phyloP scores from a whole-genome alignment of 208 protist species.

The Angomonas ambiguus region DNA sequence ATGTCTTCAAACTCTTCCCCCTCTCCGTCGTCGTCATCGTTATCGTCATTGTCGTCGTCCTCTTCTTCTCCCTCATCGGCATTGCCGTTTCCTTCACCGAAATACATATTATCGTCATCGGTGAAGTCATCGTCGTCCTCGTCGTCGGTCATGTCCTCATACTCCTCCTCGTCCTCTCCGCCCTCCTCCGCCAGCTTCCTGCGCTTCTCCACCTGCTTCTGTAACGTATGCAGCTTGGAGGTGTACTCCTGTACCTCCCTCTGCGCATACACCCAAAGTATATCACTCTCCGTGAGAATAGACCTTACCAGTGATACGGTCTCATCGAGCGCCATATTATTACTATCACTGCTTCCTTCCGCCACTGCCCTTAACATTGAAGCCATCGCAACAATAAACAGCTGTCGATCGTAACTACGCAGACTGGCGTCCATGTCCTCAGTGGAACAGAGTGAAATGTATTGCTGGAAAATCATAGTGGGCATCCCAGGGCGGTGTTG shows the following conservation, averaged over 20 bases:
- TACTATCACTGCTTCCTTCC: neutral
- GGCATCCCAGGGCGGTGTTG: constrained; percentile 15
- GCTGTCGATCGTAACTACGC: constrained; percentile 64
- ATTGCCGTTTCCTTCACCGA: constrained; percentile 18
- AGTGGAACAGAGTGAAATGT: constrained; percentile 27
- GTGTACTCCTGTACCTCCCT: neutral
- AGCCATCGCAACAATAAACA: constrained; percentile 57
- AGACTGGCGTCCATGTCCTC: constrained; percentile 24
- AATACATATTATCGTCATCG: constrained; percentile 31
- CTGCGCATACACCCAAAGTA: neutral
- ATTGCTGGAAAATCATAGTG: constrained; percentile 32
- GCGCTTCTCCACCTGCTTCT: neutral
- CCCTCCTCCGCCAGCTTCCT: neutral
- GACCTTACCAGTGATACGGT: neutral
- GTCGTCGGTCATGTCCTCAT: constrained; percentile 36
- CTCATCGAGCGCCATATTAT: neutral
- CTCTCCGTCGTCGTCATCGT: constrained; percentile 21
- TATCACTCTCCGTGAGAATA: neutral
- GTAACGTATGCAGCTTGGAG: neutral
- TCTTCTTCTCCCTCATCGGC: constrained; percentile 34
- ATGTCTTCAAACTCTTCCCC: constrained; percentile 29
- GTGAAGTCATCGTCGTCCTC: constrained; percentile 32
- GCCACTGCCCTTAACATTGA: neutral
- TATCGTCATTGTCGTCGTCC: constrained; percentile 18
- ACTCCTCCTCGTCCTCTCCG: constrained; percentile 14